A percentile compares a stretch with the other conserved stretches of the same genome.
Conservation (phyloP, 257 asterid genomes). For the Nicotiana tabacum region DNA sequence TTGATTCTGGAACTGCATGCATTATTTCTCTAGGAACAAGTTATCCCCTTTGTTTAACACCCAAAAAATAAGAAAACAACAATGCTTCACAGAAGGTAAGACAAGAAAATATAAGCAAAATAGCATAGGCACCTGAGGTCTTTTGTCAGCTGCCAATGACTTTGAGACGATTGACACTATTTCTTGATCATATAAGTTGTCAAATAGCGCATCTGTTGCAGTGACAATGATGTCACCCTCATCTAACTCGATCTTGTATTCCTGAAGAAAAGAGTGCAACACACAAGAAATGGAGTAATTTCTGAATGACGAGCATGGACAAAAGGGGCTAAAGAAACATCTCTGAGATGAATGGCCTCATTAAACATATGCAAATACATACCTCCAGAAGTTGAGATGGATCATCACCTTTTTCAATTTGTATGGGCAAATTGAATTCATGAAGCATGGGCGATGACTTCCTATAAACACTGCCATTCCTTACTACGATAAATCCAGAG, state of each 20-base stretch:
- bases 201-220: slow-evolving; percentile 81
- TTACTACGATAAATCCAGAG: slow-evolving; percentile 66
- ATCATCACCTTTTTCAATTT: slow-evolving; percentile 45
- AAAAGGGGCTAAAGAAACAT: background rate
- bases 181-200: slow-evolving; percentile 73
- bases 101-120: background rate
- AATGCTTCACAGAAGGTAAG: background rate
- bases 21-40: background rate
- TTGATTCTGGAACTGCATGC: background rate
- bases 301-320: background rate
- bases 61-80: background rate
- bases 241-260: slow-evolving; percentile 50
- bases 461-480: slow-evolving; percentile 49
- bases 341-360: background rate
- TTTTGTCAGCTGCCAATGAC: slow-evolving; percentile 42
- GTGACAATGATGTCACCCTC: slow-evolving; percentile 61
- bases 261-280: slow-evolving; percentile 33
- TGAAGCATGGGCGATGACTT: slow-evolving; percentile 70
- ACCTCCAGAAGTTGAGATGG: slow-evolving; percentile 72
- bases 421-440: slow-evolving; percentile 63
- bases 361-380: slow-evolving; percentile 2
- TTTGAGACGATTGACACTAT: slow-evolving; percentile 44
- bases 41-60: background rate
- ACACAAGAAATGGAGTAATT: background rate
- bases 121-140: slow-evolving; percentile 40